These are phyloP conservation scores for Leccinellum luteum DNA, from an alignment of 768 basidiomycete species.

Conservation along the genomic window DNA sequence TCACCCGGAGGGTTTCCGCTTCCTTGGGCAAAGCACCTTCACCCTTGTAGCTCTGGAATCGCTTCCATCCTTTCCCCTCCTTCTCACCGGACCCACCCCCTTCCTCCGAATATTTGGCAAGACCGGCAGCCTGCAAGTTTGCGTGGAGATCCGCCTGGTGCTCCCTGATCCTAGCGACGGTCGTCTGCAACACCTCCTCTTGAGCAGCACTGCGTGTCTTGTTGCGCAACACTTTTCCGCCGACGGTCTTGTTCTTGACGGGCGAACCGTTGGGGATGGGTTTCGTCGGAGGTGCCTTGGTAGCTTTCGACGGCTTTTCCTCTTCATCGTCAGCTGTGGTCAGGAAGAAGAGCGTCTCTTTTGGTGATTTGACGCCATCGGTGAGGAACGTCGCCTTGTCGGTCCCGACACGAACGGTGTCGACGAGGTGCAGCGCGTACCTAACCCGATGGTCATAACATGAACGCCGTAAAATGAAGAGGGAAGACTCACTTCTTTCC, in stretches of 20 bases:
- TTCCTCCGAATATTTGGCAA: constrained; percentile 81
- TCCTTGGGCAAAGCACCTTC: constrained; percentile 88
- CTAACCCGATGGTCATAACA: constrained; percentile 36
- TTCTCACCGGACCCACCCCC: constrained; percentile 72
- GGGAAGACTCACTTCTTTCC: constrained; percentile 64
- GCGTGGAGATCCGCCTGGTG: constrained; percentile 86
- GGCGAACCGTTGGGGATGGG: constrained; percentile 65
- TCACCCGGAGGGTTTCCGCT: constrained; percentile 74
- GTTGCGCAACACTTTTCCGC: constrained; percentile 83
- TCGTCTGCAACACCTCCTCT: constrained; percentile 78
- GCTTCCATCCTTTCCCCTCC: constrained; percentile 92
- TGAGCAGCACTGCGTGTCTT: constrained; percentile 88
- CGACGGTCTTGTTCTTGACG: constrained; percentile 69
- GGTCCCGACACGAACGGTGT: constrained; percentile 78
- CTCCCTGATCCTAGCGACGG: constrained; percentile 74
- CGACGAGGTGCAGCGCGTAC: constrained; percentile 84
- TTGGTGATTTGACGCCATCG: constrained; percentile 77
- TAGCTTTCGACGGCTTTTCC: constrained; percentile 52
- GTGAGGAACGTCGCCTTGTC: constrained; percentile 71
- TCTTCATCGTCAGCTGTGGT: constrained; percentile 56
- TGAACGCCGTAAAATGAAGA: neutral
- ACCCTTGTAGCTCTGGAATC: constrained; percentile 95
- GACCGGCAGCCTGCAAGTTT: constrained; percentile 71
- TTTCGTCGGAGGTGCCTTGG: constrained; percentile 50
- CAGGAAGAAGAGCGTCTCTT: constrained; percentile 87